Evolutionary conservation across 148 eudicot species (phyloP).

Genomic region (Simmondsia chinensis): DNA sequence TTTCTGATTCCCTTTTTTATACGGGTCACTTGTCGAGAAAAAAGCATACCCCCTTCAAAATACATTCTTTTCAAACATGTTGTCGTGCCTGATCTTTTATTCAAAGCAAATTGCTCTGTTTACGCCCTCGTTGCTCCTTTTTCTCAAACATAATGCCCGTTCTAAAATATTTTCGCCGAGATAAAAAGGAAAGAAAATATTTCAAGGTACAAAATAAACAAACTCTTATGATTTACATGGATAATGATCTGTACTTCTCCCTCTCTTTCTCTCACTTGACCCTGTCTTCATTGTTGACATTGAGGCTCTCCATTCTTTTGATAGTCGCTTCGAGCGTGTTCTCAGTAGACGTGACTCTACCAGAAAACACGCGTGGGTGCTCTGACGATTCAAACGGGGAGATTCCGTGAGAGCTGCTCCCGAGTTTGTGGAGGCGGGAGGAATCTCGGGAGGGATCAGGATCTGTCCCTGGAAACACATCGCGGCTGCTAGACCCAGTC

Average conservation of each 20-base stretch:
- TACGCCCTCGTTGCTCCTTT: no score
- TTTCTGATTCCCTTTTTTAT: no score
- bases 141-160: no score
- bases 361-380: slow-evolving; percentile 16
- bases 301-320: slow-evolving; percentile 71
- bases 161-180: no score
- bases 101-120: no score
- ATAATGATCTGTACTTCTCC: neutral
- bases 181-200: no score
- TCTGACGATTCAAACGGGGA: slow-evolving; percentile 28
- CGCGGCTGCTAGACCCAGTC: slow-evolving; percentile 40
- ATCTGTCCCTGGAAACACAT: slow-evolving; percentile 29
- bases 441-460: slow-evolving; percentile 20
- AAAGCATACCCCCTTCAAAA: no score
- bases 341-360: slow-evolving; percentile 19
- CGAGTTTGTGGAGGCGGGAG: slow-evolving; percentile 9
- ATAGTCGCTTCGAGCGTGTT: slow-evolving; percentile 40
- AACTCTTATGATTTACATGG: slow-evolving; percentile 13
- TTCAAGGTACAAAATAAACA: no score
- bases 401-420: slow-evolving; percentile 21
- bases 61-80: no score
- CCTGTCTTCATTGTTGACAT: slow-evolving; percentile 47
- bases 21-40: no score
- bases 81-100: no score
- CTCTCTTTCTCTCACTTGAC: slow-evolving; percentile 17